These are phyloP conservation scores for Exophiala mesophila DNA, from an alignment of 2,329 filamentous ascomycete genomes.

Conservation along the genomic window DNA sequence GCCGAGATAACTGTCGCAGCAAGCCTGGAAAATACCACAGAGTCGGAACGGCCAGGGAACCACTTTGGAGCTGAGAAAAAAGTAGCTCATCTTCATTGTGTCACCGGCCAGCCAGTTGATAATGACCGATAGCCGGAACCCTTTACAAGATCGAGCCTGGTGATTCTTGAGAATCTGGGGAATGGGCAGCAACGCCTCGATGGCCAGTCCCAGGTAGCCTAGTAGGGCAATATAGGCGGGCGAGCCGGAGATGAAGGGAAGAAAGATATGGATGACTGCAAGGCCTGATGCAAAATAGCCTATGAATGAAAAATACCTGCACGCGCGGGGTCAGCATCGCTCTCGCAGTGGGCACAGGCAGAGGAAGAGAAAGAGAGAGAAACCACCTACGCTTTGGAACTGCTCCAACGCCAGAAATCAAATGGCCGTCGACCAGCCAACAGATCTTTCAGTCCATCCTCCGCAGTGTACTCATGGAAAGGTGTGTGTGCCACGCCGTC, in stretches of 20 bases:
- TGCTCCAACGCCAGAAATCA: constrained; percentile 61
- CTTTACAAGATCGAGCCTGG: constrained; percentile 44
- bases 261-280: constrained; percentile 49
- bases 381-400: constrained; percentile 45
- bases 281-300: constrained; percentile 33
- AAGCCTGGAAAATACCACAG: constrained; percentile 46
- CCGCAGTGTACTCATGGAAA: constrained; percentile 32
- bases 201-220: constrained; percentile 42
- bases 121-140: constrained; percentile 45
- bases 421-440: constrained; percentile 46
- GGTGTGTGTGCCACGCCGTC: constrained; percentile 39
- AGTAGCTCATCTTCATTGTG: constrained; percentile 48
- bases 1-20: constrained; percentile 45
- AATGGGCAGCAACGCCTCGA: constrained; percentile 45
- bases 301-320: constrained; percentile 18
- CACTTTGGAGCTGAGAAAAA: constrained; percentile 40
- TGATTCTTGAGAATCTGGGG: constrained; percentile 47
- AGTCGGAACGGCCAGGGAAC: constrained; percentile 47
- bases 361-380: too few relatives aligned
- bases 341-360: not conserved
- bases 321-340: too few relatives aligned
- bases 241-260: constrained; percentile 44
- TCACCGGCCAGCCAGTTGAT: constrained; percentile 47
- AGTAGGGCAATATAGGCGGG: constrained; percentile 41
- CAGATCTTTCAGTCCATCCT: constrained; percentile 20